Conservation (phyloP, 2,329 filamentous ascomycete species). For the Clarireedia paspali region DNA sequence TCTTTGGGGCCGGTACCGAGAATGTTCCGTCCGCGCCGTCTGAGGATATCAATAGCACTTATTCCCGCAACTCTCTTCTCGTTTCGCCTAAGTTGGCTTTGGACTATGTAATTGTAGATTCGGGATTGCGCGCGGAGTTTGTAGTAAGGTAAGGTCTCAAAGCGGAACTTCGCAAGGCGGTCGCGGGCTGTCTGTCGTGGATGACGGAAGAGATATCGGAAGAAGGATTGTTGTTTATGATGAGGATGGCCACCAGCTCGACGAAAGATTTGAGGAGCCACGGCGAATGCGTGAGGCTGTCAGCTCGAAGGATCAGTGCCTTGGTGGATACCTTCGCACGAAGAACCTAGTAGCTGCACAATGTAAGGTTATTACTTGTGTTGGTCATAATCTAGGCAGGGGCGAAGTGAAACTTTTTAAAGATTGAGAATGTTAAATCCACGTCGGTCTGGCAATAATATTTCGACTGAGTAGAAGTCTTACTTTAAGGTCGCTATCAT, state of each 20-base stretch:
- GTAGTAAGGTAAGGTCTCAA: conserved; percentile 65
- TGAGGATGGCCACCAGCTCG: conserved; percentile 14
- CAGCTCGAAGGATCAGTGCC: background rate
- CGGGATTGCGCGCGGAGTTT: conserved; percentile 66
- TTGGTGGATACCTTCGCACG: background rate
- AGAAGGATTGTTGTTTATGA: background rate
- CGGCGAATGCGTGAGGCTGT: conserved; percentile 6
- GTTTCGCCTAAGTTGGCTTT: conserved; percentile 49
- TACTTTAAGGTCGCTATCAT: too few species aligned
- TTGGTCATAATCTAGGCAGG: too few species aligned
- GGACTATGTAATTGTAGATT: conserved; percentile 67
- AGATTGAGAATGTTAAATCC: too few species aligned
- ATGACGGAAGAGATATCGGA: conserved; percentile 19
- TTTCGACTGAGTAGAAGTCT: too few species aligned
- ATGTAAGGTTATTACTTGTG: too few species aligned
- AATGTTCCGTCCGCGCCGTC: conserved; percentile 25
- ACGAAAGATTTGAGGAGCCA: conserved; percentile 6
- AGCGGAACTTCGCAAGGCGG: conserved; percentile 47
- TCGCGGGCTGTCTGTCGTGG: conserved; percentile 2
- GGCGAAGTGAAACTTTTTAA: too few species aligned
- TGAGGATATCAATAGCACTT: conserved; percentile 24
- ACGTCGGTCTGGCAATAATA: too few species aligned
- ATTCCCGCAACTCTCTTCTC: conserved; percentile 34
- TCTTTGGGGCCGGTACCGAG: conserved; percentile 27
- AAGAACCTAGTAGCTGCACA: too few species aligned